These are phyloP conservation scores for Erythrobasidium yunnanense DNA, from an alignment of 768 basidiomycete genomes.

Conservation along the genomic window DNA sequence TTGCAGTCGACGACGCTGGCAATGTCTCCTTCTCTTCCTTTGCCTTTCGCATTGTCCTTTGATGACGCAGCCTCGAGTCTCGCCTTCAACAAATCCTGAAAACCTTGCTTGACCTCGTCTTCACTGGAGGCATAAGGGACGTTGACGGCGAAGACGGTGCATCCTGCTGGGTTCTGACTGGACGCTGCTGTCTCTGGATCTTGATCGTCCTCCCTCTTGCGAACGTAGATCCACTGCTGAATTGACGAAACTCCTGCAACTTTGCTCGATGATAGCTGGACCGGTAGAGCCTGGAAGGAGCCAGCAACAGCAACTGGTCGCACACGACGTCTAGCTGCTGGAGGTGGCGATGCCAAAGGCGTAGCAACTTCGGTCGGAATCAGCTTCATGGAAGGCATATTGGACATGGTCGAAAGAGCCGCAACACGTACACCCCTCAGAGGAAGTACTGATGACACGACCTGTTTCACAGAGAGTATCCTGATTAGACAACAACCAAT, in stretches of 20 bases:
- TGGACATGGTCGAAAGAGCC: neutral
- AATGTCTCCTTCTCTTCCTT: neutral
- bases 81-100: neutral
- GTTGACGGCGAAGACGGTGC: constrained; percentile 21
- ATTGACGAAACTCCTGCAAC: neutral
- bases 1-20: neutral
- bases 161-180: neutral
- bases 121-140: neutral
- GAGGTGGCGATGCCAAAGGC: too few relatives aligned
- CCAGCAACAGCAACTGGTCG: neutral
- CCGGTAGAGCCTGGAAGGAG: constrained; percentile 8
- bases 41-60: constrained; percentile 9
- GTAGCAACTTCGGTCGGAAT: neutral
- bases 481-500: too few relatives aligned
- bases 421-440: too few relatives aligned
- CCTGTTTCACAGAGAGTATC: too few relatives aligned
- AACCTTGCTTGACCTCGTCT: constrained; percentile 3
- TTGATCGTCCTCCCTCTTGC: neutral
- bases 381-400: neutral
- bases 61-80: neutral
- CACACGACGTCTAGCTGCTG: neutral
- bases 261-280: neutral
- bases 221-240: constrained; percentile 17
- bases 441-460: too few relatives aligned
- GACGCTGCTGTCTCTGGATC: neutral